Conservation (phyloP, 2,329 filamentous ascomycete genomes). For the Hymenoscyphus repandus region DNA sequence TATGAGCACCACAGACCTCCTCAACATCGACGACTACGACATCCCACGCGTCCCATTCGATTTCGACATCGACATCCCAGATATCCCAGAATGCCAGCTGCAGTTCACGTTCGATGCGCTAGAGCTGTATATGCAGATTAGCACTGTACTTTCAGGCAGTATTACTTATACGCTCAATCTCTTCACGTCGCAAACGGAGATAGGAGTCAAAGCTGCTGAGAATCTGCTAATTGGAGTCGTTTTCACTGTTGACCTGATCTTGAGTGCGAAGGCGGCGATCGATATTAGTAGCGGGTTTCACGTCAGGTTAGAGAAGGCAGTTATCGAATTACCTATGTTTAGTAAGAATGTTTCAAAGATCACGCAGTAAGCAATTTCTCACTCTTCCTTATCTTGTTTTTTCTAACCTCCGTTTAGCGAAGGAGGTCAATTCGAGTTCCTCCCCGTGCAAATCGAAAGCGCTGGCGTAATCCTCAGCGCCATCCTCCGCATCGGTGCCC, state of each 20-base stretch:
- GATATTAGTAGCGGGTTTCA: slow-evolving; percentile 51
- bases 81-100: slow-evolving; percentile 40
- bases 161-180: slow-evolving; percentile 45
- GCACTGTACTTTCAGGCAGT: slow-evolving; percentile 37
- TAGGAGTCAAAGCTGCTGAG: slow-evolving; percentile 37
- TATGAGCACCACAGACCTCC: slow-evolving; percentile 19
- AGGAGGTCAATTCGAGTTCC: slow-evolving; percentile 50
- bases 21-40: slow-evolving; percentile 25
- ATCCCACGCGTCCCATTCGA: slow-evolving; percentile 37
- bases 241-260: slow-evolving; percentile 46
- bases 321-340: slow-evolving; percentile 48
- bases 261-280: slow-evolving; percentile 42
- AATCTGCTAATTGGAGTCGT: slow-evolving; percentile 42
- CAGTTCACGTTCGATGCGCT: slow-evolving; percentile 44
- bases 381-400: not conserved
- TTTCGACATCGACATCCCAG: slow-evolving; percentile 39
- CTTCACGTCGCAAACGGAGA: slow-evolving; percentile 39
- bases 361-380: slow-evolving; percentile 39
- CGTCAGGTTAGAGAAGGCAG: slow-evolving; percentile 46
- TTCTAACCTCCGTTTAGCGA: slow-evolving; percentile 33
- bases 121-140: slow-evolving; percentile 47
- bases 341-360: slow-evolving; percentile 42
- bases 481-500: slow-evolving; percentile 41
- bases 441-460: slow-evolving; percentile 46
- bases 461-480: slow-evolving; percentile 42